phyloP scores from a whole-genome alignment of 2,329 filamentous ascomycete genomes.

The Trichoderma endophyticum region DNA sequence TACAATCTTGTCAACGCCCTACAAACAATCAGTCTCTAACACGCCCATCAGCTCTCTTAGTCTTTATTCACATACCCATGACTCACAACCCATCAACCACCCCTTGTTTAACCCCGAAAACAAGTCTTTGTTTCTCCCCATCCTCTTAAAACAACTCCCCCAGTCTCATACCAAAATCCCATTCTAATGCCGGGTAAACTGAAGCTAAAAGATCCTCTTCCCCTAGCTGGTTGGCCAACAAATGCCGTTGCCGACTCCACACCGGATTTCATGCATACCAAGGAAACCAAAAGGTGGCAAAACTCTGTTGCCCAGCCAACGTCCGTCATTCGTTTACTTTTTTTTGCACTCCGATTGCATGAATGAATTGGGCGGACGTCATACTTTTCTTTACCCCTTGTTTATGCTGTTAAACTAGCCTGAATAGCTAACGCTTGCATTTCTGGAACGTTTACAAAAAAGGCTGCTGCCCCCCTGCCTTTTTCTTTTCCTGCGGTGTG shows the following conservation, averaged over 20 bases:
- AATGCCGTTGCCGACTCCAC: slow-evolving; percentile 11
- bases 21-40: neutral
- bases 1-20: too few relatives aligned
- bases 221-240: neutral
- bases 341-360: neutral
- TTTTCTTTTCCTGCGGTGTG: neutral
- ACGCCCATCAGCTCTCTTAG: neutral
- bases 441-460: slow-evolving; percentile 3
- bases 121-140: neutral
- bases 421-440: neutral
- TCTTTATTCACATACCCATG: neutral
- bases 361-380: slow-evolving; percentile 2
- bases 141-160: neutral
- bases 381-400: neutral
- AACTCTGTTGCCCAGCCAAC: slow-evolving; percentile 3
- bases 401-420: neutral
- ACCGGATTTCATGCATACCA: slow-evolving; percentile 4
- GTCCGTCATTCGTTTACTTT: slow-evolving; percentile 11
- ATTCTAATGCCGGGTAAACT: neutral
- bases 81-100: neutral
- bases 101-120: neutral
- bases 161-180: neutral
- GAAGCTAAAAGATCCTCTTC: neutral
- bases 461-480: neutral
- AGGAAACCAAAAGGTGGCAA: neutral